These are phyloP conservation scores for Sporothrix luriei DNA, from an alignment of 2,329 filamentous ascomycete species.

Conservation along the genomic window DNA sequence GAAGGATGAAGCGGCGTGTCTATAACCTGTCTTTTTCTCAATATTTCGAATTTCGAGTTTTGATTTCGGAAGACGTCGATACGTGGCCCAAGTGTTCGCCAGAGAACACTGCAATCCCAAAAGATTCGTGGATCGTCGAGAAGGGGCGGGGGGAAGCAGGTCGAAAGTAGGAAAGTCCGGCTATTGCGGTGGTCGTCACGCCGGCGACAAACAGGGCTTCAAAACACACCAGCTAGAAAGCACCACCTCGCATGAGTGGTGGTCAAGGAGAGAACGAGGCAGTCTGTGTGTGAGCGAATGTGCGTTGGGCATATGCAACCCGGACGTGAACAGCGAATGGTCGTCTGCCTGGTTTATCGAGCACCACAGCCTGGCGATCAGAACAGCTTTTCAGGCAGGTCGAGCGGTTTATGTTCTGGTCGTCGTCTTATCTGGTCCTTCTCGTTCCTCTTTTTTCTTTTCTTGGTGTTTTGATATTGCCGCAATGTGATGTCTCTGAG, in stretches of 20 bases:
- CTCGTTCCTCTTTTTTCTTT: not conserved
- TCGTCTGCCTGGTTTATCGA: constrained; percentile 15
- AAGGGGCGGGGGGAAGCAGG: not conserved
- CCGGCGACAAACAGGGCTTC: constrained; percentile 23
- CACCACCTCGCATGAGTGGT: constrained; percentile 19
- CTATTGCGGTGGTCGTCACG: constrained; percentile 21
- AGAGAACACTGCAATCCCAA: not conserved
- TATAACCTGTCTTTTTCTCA: not conserved
- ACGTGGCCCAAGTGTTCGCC: not conserved
- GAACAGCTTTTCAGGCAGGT: constrained; percentile 1
- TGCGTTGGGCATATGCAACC: constrained; percentile 18
- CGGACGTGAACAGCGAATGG: constrained; percentile 18
- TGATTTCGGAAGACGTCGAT: not conserved
- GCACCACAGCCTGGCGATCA: constrained; percentile 17
- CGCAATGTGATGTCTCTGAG: constrained; percentile 1
- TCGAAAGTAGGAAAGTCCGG: constrained; percentile 2
- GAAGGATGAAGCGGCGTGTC: not conserved
- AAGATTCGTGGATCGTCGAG: not conserved
- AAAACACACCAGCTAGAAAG: constrained; percentile 28
- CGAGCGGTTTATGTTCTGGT: constrained; percentile 16
- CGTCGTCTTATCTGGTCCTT: not conserved
- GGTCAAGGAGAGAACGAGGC: constrained; percentile 16
- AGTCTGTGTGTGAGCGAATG: constrained; percentile 15
- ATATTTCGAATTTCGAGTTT: not conserved
- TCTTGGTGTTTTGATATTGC: not conserved